A percentile compares a stretch with the other conserved stretches of the same genome.
Evolutionary conservation across 1,139 yeast species (phyloP).

Genomic region (Debaryomyces nepalensis): DNA sequence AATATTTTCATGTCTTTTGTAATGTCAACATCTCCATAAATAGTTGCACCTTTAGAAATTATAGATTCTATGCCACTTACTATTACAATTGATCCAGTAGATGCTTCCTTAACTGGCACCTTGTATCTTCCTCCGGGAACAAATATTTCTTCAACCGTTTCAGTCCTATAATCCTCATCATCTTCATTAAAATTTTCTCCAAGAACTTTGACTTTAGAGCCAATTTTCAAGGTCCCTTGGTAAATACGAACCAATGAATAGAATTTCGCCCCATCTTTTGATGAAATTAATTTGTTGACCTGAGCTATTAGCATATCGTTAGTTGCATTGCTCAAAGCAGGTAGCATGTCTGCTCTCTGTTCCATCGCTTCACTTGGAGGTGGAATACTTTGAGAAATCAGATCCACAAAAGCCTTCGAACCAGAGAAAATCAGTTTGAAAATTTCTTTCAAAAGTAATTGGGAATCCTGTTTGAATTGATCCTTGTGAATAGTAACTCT

Average conservation of each 20-base stretch:
- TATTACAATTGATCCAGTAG: conserved; percentile 69
- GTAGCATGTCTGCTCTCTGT: neutral
- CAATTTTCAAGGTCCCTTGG: conserved; percentile 59
- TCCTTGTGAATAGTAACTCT: conserved; percentile 45
- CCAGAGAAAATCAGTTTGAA: conserved; percentile 59
- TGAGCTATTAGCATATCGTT: conserved; percentile 46
- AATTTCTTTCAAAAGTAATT: conserved; percentile 58
- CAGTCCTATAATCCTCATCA: conserved; percentile 56
- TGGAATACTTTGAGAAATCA: conserved; percentile 39
- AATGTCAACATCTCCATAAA: conserved; percentile 27
- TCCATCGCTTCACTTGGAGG: conserved; percentile 40
- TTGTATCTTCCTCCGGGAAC: conserved; percentile 76
- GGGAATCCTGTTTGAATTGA: conserved; percentile 56
- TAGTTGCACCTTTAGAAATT: conserved; percentile 63
- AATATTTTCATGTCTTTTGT: conserved; percentile 27
- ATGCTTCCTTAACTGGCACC: conserved; percentile 56
- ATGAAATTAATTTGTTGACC: conserved; percentile 63
- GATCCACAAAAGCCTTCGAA: conserved; percentile 58
- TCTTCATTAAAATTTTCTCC: conserved; percentile 60
- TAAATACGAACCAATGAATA: conserved; percentile 64
- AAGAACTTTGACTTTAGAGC: conserved; percentile 55
- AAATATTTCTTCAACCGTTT: conserved; percentile 52
- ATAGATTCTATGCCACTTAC: conserved; percentile 64
- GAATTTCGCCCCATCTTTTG: conserved; percentile 50
- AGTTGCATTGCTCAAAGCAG: conserved; percentile 5